A percentile compares a stretch with the other conserved stretches of the same genome.
Conservation (phyloP, 257 asterid species). For the Solanum pinnatisectum region DNA sequence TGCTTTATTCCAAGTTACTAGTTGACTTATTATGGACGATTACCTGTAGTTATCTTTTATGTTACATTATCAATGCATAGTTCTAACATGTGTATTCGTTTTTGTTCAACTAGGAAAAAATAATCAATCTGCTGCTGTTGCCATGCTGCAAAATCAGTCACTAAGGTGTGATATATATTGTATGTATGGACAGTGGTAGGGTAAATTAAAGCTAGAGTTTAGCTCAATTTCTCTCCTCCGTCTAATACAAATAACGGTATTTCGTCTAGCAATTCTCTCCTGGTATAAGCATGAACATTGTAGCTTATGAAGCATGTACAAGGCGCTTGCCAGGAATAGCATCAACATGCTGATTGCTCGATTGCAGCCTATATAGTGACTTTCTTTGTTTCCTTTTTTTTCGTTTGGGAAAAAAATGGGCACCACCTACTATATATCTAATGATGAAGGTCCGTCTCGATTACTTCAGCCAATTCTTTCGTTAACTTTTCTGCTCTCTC, state of each 20-base stretch:
- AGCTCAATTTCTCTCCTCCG: neutral
- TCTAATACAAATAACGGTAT: neutral
- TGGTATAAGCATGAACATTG: neutral
- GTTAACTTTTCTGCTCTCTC: constrained; percentile 77
- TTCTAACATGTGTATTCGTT: neutral
- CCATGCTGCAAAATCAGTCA: constrained; percentile 8
- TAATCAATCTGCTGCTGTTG: neutral
- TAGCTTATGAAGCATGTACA: neutral
- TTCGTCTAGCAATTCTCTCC: neutral
- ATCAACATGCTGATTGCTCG: neutral
- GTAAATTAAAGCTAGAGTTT: constrained; percentile 4
- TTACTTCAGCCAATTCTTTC: constrained; percentile 65
- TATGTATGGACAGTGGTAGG: neutral
- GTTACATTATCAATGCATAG: neutral
- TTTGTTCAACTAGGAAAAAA: neutral
- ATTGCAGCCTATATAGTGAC: constrained; percentile 2
- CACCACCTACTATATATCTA: neutral
- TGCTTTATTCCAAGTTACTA: neutral
- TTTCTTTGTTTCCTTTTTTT: neutral
- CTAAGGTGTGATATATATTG: neutral
- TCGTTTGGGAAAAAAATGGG: neutral
- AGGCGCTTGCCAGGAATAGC: neutral
- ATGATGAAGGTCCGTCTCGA: constrained; percentile 38
- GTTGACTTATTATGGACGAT: neutral
- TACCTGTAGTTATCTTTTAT: neutral